Base-by-base conservation (phyloP, 352 stramenopile genomes). In the Phytophthora chlamydospora region DNA sequence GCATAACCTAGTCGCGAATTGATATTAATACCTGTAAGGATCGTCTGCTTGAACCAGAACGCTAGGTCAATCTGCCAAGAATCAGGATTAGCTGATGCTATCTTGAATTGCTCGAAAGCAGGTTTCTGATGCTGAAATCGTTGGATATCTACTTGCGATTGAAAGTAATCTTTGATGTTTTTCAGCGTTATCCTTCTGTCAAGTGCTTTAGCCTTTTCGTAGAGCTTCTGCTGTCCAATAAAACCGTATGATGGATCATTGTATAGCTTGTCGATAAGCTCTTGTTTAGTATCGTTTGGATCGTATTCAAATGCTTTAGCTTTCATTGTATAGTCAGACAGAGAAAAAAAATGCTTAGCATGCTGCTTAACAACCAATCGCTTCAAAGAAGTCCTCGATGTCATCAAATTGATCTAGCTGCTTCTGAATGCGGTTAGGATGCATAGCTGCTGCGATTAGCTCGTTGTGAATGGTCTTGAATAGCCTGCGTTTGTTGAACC, bases 1-100 rank as follows among this genome's bases (percentile, higher is more conserved):
- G n/a, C n/a, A 39, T 59, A 75, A 34, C 66, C 60, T 6, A 73
- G 43, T 12, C 58, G 58, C 16, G 51, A 62, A 42, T 73, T 73
- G 19, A 73, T 69, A 31, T 69, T 73, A 1, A 73, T 32, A 12
- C 14, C 47, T 2, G 48, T 49, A 6, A 73, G 34, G 17, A 66
- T 55, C 2, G 47, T 13, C 19, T 50, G 32, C 14, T 54, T 58
- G 0, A 19, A 12, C 17, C 16, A 65, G 36, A 68, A 73, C 2
- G 34, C 39, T 2, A 73, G 39, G 35, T 73, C 53, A 1, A 63
- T 60, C 11, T 69, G 65, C 65, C 59, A 69, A 3, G 40, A 42
- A 46, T 69, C 33, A 14, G 65, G 58, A 36, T 66, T 64, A 17
- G 32, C 2, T 3, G 45, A 57, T 43, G 52, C 39, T 17, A 70